Base-by-base conservation (phyloP, 805 yeast species). In the Saccharomycopsis fibuligera region DNA sequence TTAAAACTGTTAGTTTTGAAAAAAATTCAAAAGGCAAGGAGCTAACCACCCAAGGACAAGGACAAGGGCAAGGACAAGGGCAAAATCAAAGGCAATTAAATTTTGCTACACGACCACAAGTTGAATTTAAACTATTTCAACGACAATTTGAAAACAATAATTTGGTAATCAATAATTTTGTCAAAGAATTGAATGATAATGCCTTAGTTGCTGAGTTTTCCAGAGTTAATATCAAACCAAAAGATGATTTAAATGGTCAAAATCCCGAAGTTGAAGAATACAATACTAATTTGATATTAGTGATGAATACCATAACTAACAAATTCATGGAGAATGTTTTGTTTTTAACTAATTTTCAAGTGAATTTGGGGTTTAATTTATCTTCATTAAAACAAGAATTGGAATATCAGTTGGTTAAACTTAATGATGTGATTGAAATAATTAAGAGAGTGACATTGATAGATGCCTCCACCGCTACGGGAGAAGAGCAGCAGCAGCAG, bases 31-130 rank as follows among this genome's bases (percentile, higher is more conserved):
- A n/a, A n/a, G n/a, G n/a, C n/a, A n/a, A n/a, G n/a, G n/a, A n/a
- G 89, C 10, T 89, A 83, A 60, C 90, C 90, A 10, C 83, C 90
- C 0, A 87, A 81, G 55, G 67, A 74, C 59, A 79, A 77, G 57
- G 66, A 83, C 19, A 86, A 84, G 12, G 75, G 74, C 4, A 89
- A 88, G 10, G 89, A 83, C 10, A 27, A 8, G 31, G 31, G 10
- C 8, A 27, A 27, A 27, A 27, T 8, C 8, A 27, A 8, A 27
- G 12, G 31, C 37, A 33, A n/a, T 30, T 21, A 9, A 17, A 21
- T 37, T 19, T 10, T 4, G 35, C 35, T 23, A 41, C 9, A 12
- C 12, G n/a, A 19, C 29, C 45, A 30, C 4, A 33, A 19, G 8
- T 6, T 3, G 36, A 43, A 23, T 43, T 43, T 25, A 33, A 43